Conservation (phyloP, 305 asterid species). For the Fraxinus ornus region DNA sequence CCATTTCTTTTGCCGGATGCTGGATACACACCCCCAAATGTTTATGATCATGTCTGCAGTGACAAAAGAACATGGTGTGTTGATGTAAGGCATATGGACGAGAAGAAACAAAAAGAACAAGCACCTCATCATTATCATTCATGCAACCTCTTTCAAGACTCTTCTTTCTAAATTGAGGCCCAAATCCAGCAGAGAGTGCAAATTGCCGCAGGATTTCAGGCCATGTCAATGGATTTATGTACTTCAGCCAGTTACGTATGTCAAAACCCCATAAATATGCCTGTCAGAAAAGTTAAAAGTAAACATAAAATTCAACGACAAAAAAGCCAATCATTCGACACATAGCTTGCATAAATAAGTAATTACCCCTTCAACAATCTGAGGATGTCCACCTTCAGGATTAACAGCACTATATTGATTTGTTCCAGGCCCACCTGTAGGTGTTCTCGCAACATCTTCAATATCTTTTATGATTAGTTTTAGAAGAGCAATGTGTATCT, state of each 20-base stretch:
- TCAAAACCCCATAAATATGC: constrained; percentile 97
- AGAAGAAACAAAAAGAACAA: constrained; percentile 4
- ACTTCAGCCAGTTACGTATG: constrained; percentile 87
- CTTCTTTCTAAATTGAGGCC: constrained; percentile 84
- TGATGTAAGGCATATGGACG: background rate
- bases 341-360: constrained; percentile 17
- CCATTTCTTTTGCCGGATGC: background rate
- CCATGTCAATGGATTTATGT: constrained; percentile 88
- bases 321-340: background rate
- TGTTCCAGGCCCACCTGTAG: constrained; percentile 98
- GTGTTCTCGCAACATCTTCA: constrained; percentile 93
- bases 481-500: constrained; percentile 73
- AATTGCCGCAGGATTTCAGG: constrained; percentile 92
- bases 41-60: background rate
- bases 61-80: background rate
- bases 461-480: constrained; percentile 86
- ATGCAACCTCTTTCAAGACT: constrained; percentile 43
- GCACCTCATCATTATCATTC: constrained; percentile 75
- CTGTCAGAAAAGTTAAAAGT: constrained; percentile 43
- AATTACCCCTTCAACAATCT: constrained; percentile 94
- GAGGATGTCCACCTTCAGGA: constrained; percentile 99
- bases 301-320: constrained; percentile 19
- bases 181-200: constrained; percentile 94
- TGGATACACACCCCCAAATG: background rate
- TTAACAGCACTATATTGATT: constrained; percentile 90